Evolutionary conservation across 2,329 filamentous ascomycete genomes (phyloP).

Genomic region (Paraphaeosphaeria minitans): DNA sequence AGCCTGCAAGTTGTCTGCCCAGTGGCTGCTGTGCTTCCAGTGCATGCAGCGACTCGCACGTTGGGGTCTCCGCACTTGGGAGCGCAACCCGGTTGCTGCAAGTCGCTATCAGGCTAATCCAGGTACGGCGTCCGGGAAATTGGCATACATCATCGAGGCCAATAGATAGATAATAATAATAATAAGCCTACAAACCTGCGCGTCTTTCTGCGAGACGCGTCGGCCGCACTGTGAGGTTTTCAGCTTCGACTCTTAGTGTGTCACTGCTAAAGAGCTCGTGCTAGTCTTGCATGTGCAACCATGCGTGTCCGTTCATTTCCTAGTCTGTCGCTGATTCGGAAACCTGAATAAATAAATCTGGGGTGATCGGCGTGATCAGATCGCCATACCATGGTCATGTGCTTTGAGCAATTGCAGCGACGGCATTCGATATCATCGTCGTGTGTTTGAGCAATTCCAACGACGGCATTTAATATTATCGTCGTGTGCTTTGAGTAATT

Average conservation of each 20-base stretch:
- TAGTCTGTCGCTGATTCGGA: neutral
- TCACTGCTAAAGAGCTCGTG: neutral
- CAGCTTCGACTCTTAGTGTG: neutral
- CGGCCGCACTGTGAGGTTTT: neutral
- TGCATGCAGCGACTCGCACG: slow-evolving; percentile 10
- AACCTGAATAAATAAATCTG: neutral
- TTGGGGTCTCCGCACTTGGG: slow-evolving; percentile 10
- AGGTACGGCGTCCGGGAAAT: slow-evolving; percentile 3
- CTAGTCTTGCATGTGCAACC: neutral
- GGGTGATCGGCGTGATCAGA: neutral
- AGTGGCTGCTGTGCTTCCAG: slow-evolving; percentile 4
- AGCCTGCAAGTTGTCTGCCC: neutral
- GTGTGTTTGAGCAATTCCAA: neutral
- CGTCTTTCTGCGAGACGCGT: neutral
- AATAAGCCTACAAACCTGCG: no score
- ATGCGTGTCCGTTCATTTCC: neutral
- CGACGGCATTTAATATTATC: neutral
- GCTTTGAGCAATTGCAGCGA: neutral
- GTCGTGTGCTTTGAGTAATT: neutral
- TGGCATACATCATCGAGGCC: slow-evolving; percentile 8
- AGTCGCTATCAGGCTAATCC: slow-evolving; percentile 7
- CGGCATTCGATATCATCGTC: neutral
- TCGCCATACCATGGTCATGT: neutral
- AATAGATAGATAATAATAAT: no score
- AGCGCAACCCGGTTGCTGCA: slow-evolving; percentile 8